Evolutionary conservation across 345 rosid genomes (phyloP), one percentile per base, ranked within the genome.

Genomic region (Rubroshorea leprosula): DNA sequence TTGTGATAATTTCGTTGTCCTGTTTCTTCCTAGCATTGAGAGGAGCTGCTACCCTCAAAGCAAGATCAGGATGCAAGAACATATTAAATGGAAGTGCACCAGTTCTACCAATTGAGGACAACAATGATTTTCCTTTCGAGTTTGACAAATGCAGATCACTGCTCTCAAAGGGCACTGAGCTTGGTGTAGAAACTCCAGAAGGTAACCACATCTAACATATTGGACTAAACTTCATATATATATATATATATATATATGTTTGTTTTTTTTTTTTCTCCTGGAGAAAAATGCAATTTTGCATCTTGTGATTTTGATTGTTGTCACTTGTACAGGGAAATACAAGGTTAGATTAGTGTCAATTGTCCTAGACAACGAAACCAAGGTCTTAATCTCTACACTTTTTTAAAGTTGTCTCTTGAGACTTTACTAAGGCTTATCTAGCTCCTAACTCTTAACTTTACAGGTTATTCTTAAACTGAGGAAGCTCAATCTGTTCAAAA

Each of bases 41-140:
- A 80, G 97, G 99, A 56, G 99, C 96, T 13, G 88, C 74, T 2
- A 89, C 91, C 2, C 77, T 93, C 4, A 80, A 87, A 69, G 91
- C 96, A 58, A 86, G 97, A 75, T 67, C 80, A 67, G 83, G 83
- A 65, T 86, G 83, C 77, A 85, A 76, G 62, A 86, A 75, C 67
- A 72, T 66, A 65, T 26, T 80, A 52, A 83, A 76, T 23, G 87
- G 84, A 1, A 73, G 70, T 31, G 75, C 75, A 0, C 88, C 90
- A 0, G 71, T 87, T 15, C 87, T 86, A 14, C 94, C 97, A 20
- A 79, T 93, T 3, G 83, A 84, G 66, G 84, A 82, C 54, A 75
- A 53, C 5, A 60, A 68, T 55, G 74, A 84, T 38, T 25, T 68
- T 19, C 76, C 81, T 49, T 74, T 83, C 51, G 81, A 93, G 60